Conservation (phyloP, 2,329 filamentous ascomycete species). For the Elsinoe perseae region DNA sequence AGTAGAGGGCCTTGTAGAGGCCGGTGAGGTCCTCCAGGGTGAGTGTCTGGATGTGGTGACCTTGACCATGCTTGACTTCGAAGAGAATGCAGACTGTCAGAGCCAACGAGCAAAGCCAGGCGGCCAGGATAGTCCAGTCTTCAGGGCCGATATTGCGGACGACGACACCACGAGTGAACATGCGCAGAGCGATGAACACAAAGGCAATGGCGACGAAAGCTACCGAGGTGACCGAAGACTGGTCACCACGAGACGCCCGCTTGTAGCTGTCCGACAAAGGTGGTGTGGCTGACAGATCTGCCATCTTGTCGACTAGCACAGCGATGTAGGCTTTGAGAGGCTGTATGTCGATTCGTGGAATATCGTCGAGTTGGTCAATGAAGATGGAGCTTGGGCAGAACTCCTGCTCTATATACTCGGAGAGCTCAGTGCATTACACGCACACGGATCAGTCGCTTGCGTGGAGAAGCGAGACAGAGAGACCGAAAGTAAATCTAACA, state of each 20-base stretch:
- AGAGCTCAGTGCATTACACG: not conserved
- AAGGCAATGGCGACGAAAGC: conserved; percentile 17
- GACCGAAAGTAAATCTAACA: not conserved
- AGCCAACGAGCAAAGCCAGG: conserved; percentile 14
- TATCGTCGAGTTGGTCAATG: not conserved
- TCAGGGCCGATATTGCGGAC: conserved; percentile 18
- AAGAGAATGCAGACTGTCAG: conserved; percentile 17
- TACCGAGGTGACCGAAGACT: conserved; percentile 13
- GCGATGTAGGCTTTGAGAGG: too few species aligned
- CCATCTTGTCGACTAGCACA: not conserved
- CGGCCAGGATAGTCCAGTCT: conserved; percentile 16
- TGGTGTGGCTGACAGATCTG: not conserved
- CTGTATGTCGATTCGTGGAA: not conserved
- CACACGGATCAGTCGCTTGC: conserved; percentile 4
- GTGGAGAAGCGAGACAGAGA: not conserved
- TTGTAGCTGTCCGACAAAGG: not conserved
- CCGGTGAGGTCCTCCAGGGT: not conserved
- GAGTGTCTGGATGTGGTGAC: conserved; percentile 13
- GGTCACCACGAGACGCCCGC: conserved; percentile 2
- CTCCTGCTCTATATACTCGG: not conserved
- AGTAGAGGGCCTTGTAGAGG: conserved; percentile 13
- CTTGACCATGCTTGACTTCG: conserved; percentile 17
- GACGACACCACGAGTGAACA: conserved; percentile 16
- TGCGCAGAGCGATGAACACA: conserved; percentile 14
- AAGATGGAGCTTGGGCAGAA: not conserved